A percentile compares a stretch with the other conserved stretches of the same genome.
Evolutionary conservation across 2,329 filamentous ascomycete genomes (phyloP).

Genomic region (Camptophora hylomeconis): DNA sequence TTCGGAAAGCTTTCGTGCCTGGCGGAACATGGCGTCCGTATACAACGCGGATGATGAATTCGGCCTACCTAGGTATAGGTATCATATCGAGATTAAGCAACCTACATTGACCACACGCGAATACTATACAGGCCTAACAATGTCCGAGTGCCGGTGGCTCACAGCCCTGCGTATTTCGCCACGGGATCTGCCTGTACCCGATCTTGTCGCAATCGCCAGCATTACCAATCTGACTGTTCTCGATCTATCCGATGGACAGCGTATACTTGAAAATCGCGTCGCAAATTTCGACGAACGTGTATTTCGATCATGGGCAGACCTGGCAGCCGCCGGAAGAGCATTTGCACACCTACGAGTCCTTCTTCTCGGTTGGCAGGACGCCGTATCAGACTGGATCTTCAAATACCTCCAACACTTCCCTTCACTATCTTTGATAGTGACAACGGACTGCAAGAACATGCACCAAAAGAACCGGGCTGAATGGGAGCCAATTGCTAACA

Average conservation of each 20-base stretch:
- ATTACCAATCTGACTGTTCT: slow-evolving; percentile 29
- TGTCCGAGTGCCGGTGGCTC: slow-evolving; percentile 22
- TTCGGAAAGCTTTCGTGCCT: slow-evolving; percentile 27
- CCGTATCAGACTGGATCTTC: slow-evolving; percentile 22
- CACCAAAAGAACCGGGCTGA: slow-evolving; percentile 13
- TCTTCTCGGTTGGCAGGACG: slow-evolving; percentile 22
- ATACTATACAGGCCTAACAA: slow-evolving; percentile 25
- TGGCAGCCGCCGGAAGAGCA: slow-evolving; percentile 19
- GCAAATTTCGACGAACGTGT: slow-evolving; percentile 26
- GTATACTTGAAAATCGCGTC: slow-evolving; percentile 8
- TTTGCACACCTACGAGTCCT: slow-evolving; percentile 28
- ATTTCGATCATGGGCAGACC: slow-evolving; percentile 29
- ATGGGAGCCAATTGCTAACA: slow-evolving; percentile 14
- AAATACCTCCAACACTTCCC: slow-evolving; percentile 24
- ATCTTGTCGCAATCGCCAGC: slow-evolving; percentile 25
- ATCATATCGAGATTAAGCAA: slow-evolving; percentile 20
- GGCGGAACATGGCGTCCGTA: slow-evolving; percentile 27
- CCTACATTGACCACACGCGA: slow-evolving; percentile 21
- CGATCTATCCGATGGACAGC: slow-evolving; percentile 18
- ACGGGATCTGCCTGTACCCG: slow-evolving; percentile 20
- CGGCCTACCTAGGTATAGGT: slow-evolving; percentile 17
- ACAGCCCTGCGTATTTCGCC: slow-evolving; percentile 23
- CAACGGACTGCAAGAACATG: slow-evolving; percentile 22
- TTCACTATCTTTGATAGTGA: slow-evolving; percentile 23
- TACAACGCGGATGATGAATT: slow-evolving; percentile 25